Conservation (phyloP, 352 stramenopile genomes). For the Pythium brassicae region DNA sequence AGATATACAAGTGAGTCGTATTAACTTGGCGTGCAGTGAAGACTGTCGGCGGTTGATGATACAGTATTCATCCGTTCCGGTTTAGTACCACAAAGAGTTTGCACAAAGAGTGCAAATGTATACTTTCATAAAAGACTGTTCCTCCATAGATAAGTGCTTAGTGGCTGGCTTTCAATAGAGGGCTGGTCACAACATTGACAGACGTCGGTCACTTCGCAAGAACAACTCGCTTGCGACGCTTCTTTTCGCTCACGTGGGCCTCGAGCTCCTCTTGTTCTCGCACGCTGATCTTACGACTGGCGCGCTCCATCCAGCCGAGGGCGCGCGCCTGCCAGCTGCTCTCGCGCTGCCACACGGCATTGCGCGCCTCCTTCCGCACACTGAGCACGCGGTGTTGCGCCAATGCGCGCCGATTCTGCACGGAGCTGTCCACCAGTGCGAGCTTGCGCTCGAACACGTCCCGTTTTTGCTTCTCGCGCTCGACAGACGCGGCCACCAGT, state of each 20-base stretch:
- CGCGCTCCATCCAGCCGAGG: slow-evolving; percentile 82
- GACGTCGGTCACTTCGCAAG: no score
- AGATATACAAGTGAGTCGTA: no score
- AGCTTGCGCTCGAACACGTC: slow-evolving; percentile 80
- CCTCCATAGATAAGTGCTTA: no score
- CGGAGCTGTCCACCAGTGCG: slow-evolving; percentile 57
- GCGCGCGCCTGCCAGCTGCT: slow-evolving; percentile 79
- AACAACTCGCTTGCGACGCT: slow-evolving; percentile 59
- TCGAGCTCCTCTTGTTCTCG: slow-evolving; percentile 89
- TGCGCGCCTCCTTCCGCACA: slow-evolving; percentile 75
- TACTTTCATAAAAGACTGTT: no score
- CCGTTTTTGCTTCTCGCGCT: slow-evolving; percentile 63
- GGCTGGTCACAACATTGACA: no score
- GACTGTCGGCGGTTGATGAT: no score
- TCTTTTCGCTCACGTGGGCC: slow-evolving; percentile 67
- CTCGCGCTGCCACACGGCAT: slow-evolving; percentile 64
- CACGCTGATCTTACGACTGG: slow-evolving; percentile 84
- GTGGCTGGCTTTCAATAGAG: no score
- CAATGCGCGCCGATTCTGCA: slow-evolving; percentile 65
- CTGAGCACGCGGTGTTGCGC: slow-evolving; percentile 70
- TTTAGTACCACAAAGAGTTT: no score
- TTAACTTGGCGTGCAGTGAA: no score
- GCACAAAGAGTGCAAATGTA: no score
- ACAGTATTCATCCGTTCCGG: no score
- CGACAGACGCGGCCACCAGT: slow-evolving; percentile 28